phyloP scores from a whole-genome alignment of 768 basidiomycete genomes.

The Leccinum broughii region DNA sequence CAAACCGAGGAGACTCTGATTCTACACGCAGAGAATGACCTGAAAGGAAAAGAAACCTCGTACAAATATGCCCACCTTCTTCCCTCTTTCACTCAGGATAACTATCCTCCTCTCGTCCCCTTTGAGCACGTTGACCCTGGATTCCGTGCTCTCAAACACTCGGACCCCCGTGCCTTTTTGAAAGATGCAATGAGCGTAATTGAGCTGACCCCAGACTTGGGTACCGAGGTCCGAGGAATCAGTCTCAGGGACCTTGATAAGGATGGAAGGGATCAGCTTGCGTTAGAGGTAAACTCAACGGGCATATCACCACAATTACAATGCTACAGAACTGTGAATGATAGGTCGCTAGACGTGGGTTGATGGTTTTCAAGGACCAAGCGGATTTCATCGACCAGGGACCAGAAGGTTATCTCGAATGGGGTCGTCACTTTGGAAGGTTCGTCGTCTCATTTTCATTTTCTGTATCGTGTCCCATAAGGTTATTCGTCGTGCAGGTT shows the following conservation, averaged over 20 bases:
- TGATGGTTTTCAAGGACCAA: constrained; percentile 77
- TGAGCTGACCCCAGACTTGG: too few relatives aligned
- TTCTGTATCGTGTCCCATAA: not conserved
- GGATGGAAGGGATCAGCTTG: constrained; percentile 67
- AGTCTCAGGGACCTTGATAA: constrained; percentile 60
- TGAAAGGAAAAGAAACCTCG: constrained; percentile 4
- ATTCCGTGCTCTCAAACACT: constrained; percentile 60
- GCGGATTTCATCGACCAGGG: constrained; percentile 72
- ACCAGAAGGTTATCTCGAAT: constrained; percentile 65
- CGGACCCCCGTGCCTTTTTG: constrained; percentile 70
- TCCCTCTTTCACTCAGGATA: constrained; percentile 60
- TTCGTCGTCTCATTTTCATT: constrained; percentile 23
- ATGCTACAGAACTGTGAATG: constrained; percentile 4
- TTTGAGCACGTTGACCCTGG: constrained; percentile 82
- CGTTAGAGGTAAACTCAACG: constrained; percentile 52
- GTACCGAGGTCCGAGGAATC: constrained; percentile 71
- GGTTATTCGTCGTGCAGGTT: constrained; percentile 39
- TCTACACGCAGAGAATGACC: constrained; percentile 6
- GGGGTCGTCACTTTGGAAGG: constrained; percentile 72
- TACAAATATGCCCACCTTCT: constrained; percentile 74
- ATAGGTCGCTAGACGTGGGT: constrained; percentile 70
- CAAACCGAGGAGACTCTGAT: constrained; percentile 2
- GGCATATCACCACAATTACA: constrained; percentile 3
- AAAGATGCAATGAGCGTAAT: constrained; percentile 46
- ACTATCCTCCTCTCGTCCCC: constrained; percentile 66